A percentile compares a stretch with the other conserved stretches of the same genome.
phyloP scores from a whole-genome alignment of 2,329 filamentous ascomycete genomes.

The Colletotrichum cordylinicola region DNA sequence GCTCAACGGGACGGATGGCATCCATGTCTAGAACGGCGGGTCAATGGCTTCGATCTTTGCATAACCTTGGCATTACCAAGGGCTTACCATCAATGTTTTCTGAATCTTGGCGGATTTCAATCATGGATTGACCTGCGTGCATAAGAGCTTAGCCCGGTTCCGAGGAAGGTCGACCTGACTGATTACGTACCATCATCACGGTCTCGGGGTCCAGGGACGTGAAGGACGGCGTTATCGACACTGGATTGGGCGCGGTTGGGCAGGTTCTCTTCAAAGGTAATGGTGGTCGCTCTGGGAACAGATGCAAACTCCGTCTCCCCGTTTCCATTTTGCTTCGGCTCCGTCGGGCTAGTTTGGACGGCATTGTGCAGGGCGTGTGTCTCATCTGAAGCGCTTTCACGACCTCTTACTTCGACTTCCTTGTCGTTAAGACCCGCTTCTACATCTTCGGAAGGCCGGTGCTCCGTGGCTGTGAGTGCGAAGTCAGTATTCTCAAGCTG shows the following conservation, averaged over 20 bases:
- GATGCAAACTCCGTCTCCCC: too few relatives aligned
- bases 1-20: background rate
- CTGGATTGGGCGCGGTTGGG: background rate
- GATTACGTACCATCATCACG: constrained; percentile 30
- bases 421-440: background rate
- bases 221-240: constrained; percentile 22
- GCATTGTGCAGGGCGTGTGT: background rate
- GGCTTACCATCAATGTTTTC: background rate
- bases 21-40: background rate
- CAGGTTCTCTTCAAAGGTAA: background rate
- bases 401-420: background rate
- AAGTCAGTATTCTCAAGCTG: background rate
- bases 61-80: background rate
- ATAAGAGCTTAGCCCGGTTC: background rate
- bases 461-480: background rate
- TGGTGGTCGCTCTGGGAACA: background rate
- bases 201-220: constrained; percentile 37
- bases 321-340: background rate
- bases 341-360: background rate
- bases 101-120: background rate
- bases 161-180: background rate
- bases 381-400: background rate
- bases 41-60: background rate
- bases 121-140: background rate
- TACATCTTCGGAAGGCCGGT: background rate